Evolutionary conservation across 139 green algal species (phyloP), one percentile per base, ranked within the genome.

Genomic region (Chlorella sorokiniana): DNA sequence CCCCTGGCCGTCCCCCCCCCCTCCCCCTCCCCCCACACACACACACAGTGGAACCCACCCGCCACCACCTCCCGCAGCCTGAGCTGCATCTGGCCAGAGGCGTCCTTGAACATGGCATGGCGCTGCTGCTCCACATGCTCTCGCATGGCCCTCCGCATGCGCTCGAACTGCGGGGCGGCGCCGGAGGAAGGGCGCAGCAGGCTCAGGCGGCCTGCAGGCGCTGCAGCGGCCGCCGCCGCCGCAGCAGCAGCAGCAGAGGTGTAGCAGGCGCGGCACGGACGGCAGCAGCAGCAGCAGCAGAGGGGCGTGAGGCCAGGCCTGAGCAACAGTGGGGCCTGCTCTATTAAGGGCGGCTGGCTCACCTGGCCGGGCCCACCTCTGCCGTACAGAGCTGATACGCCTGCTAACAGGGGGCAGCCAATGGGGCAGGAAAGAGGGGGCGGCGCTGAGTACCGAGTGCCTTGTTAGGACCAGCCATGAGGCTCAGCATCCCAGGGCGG

Each of bases 301-400:
- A 1, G 8, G 56, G 56, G 3, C 33, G 22, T 25, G 3, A 37
- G 23, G 56, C 27, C 56, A 65, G 1, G 56, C 27, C 5, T 16
- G 52, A 23, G 52, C 9, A 16, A 20, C 27, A 23, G 52, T 23
- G 52, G 52, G 6, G 27, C 16, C 10, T 27, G 56, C 27, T 4
- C 8, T 35, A 7, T 25, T 1, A 9, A 25, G 16, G 16, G 9
- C 20, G 33, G 22, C 56, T 6, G 25, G 23, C 69, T 20, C 44
- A 76, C 69, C 69, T 61, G 44, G 27, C 69, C 69, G n/a, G 42
- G 2, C 69, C 69, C 44, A 62, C 69, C 29, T 76, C 69, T 10
- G 44, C 44, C 8, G 69, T 16, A 31, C 69, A 76, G 29, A 18
- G 8, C 8, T 35, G 25, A 29, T 76, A 76, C 6, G 56, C 16